phyloP scores from a whole-genome alignment of 768 basidiomycete species.

The Coprinellus micaceus region DNA sequence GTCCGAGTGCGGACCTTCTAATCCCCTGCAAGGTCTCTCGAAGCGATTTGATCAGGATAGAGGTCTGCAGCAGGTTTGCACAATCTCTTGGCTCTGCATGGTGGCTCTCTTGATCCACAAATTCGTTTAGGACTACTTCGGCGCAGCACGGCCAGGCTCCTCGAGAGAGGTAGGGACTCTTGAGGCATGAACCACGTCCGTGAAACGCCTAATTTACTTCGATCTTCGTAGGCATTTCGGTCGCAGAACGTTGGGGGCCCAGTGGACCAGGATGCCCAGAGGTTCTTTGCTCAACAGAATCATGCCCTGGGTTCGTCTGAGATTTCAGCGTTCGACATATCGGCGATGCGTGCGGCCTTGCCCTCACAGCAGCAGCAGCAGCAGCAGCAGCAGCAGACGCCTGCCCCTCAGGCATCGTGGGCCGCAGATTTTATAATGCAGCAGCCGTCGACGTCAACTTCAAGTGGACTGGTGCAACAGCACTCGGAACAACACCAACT shows the following conservation, averaged over 20 bases:
- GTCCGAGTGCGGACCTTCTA: constrained; percentile 82
- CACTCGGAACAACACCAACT: not conserved
- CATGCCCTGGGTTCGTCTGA: constrained; percentile 19
- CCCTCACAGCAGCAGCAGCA: constrained; percentile 29
- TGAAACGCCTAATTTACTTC: not conserved
- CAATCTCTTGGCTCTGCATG: constrained; percentile 11
- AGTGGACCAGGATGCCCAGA: constrained; percentile 61
- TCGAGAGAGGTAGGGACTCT: constrained; percentile 52
- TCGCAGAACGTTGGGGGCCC: constrained; percentile 39
- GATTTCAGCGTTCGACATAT: constrained; percentile 51
- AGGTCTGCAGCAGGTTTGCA: constrained; percentile 67
- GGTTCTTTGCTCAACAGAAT: constrained; percentile 53
- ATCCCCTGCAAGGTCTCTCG: constrained; percentile 74
- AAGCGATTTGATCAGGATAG: constrained; percentile 80
- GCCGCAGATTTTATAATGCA: constrained; percentile 16
- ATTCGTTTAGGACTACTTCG: constrained; percentile 66
- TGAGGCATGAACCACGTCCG: not conserved
- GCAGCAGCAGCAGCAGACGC: constrained; percentile 22
- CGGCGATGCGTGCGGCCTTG: constrained; percentile 48
- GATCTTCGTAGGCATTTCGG: constrained; percentile 50
- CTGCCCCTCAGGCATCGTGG: constrained; percentile 18
- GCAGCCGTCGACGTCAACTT: not conserved
- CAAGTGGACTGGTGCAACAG: not conserved
- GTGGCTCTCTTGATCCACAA: too few species aligned
- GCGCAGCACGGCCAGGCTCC: constrained; percentile 53